Percentiles rank a stretch among this genome's conserved stretches.
Evolutionary conservation across 306 rosid species (phyloP).

Genomic region (Hippophae tibetana): DNA sequence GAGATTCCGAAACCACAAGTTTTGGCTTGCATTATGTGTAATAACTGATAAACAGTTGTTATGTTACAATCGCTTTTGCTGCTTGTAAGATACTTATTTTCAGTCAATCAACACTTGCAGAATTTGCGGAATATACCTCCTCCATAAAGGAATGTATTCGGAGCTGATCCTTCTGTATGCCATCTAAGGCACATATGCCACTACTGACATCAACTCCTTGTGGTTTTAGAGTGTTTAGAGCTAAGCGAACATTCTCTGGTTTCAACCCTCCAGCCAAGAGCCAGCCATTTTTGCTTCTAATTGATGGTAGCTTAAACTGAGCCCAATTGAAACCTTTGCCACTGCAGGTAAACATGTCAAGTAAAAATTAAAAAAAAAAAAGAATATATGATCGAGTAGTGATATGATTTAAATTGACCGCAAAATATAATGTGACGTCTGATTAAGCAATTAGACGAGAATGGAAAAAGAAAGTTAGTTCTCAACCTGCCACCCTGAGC

Average conservation of each 20-base stretch:
- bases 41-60: neutral
- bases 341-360: slow-evolving; percentile 29
- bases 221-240: slow-evolving; percentile 58
- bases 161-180: slow-evolving; percentile 59
- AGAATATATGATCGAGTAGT: neutral
- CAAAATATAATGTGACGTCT: neutral
- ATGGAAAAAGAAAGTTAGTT: slow-evolving; percentile 6
- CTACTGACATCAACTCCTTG: slow-evolving; percentile 86
- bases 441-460: neutral
- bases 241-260: slow-evolving; percentile 58
- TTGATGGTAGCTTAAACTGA: slow-evolving; percentile 52
- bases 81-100: neutral
- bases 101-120: slow-evolving; percentile 27
- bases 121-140: slow-evolving; percentile 38
- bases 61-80: neutral
- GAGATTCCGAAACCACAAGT: neutral
- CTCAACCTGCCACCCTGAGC: slow-evolving; percentile 68
- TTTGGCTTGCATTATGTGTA: neutral
- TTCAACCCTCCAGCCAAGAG: slow-evolving; percentile 88
- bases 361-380: slow-evolving; percentile 7
- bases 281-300: slow-evolving; percentile 84
- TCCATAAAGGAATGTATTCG: slow-evolving; percentile 49
- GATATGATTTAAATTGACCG: no score
- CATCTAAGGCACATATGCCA: slow-evolving; percentile 76
- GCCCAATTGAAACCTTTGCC: slow-evolving; percentile 75